These are phyloP conservation scores for Tolypocladium inflatum DNA, from an alignment of 2,329 filamentous ascomycete species.

Conservation along the genomic window DNA sequence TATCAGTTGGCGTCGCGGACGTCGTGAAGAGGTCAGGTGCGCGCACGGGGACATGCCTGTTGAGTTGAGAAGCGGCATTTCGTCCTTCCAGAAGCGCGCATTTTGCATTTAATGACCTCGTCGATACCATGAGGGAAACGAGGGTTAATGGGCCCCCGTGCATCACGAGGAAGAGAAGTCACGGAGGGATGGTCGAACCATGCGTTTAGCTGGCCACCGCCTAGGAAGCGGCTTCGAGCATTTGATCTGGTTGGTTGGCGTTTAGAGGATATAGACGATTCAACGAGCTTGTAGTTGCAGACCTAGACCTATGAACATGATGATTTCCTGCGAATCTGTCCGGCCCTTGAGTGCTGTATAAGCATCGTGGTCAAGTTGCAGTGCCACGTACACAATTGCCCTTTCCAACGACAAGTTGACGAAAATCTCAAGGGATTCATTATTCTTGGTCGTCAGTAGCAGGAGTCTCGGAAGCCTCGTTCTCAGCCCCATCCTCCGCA, in stretches of 20 bases:
- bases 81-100: conserved; percentile 4
- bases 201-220: conserved; percentile 4
- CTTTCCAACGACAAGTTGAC: not conserved
- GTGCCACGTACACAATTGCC: not conserved
- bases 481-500: conserved; percentile 1
- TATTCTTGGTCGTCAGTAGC: conserved; percentile 1
- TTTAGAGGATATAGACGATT: conserved; percentile 30
- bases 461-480: conserved; percentile 2
- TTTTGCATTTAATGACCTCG: conserved; percentile 7
- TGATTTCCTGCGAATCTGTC: conserved; percentile 3
- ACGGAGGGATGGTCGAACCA: not conserved
- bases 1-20: not conserved
- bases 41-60: conserved; percentile 9
- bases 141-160: not conserved
- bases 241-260: conserved; percentile 25
- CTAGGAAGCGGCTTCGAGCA: conserved; percentile 13
- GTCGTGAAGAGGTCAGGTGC: conserved; percentile 4
- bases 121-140: conserved; percentile 8
- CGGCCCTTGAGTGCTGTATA: not conserved
- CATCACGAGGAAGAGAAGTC: not conserved
- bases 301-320: conserved; percentile 20
- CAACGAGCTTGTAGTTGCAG: conserved; percentile 20
- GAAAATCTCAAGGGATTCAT: not conserved
- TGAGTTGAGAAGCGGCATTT: conserved; percentile 1
- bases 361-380: not conserved